Base-by-base conservation (phyloP, 2,329 filamentous ascomycete genomes). In the Pestalotiopsis sp. region DNA sequence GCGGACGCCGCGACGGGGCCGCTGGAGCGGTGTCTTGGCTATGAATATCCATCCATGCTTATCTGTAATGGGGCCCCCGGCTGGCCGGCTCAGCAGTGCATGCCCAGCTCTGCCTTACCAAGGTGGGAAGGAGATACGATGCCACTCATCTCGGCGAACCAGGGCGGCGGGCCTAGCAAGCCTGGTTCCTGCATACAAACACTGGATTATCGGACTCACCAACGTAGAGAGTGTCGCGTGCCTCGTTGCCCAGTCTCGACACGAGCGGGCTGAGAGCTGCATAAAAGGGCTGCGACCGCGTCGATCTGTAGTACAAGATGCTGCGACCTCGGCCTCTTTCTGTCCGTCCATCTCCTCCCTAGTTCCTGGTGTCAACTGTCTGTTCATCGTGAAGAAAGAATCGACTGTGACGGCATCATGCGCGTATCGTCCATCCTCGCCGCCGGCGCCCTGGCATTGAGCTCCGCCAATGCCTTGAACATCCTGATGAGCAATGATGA, bases 401-500 rank as follows among this genome's bases (percentile, higher is more conserved):
- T 45, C 12, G n/a, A 14, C 9, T 38, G 13, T 36, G 25, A 36
- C 23, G 62, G 13, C 23, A 49, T 25, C 27, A 66, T 66, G 63
- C 63, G 63, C 25, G n/a, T 36, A 13, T 58, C 63, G 2, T 14
- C 49, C 6, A 11, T 66, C 31, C 27, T 25, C 56, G 20, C 56
- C 7, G 64, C 31, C 7, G 52, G n/a, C 31, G 49, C 31, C 56
- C 25, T 66, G 12, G 17, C 39, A 5, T 17, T 60, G 64, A 12
- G 52, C 39, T 66, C 56, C 3, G 56, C 38, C 52, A 11, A 60
- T 17, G 64, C 25, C 14, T 23, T 66, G 27, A 68, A 68, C 62
- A 68, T 68, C 41, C 14, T 68, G 23, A 39, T 68, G 49, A 68
- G 75, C 66, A 80, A 79, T 64, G 80, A 82, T 66, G 81, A 83